Evolutionary conservation across 2,329 filamentous ascomycete species (phyloP).

Genomic region (Cryphonectria carpinicola): DNA sequence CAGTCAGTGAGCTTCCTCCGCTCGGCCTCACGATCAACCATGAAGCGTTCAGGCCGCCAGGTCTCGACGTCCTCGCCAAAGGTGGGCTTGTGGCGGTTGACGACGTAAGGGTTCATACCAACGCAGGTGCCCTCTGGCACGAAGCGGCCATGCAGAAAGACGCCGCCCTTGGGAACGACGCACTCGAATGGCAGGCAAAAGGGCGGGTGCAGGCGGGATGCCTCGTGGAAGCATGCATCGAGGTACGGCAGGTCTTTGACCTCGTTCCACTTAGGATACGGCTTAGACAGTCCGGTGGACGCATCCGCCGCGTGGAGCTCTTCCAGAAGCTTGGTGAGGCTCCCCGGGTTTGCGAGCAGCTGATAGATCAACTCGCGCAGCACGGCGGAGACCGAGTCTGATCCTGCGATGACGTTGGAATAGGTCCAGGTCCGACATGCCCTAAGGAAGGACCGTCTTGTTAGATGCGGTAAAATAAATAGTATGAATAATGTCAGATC

Average conservation of each 20-base stretch:
- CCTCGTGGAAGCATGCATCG: slow-evolving; percentile 28
- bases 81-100: slow-evolving; percentile 60
- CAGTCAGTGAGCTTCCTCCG: slow-evolving; percentile 13
- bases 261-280: slow-evolving; percentile 37
- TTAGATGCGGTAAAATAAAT: slow-evolving; percentile 26
- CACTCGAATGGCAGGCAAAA: slow-evolving; percentile 34
- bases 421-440: slow-evolving; percentile 8
- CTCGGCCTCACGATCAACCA: slow-evolving; percentile 26
- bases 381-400: slow-evolving; percentile 37
- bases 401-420: slow-evolving; percentile 36
- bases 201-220: slow-evolving; percentile 29
- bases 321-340: slow-evolving; percentile 32
- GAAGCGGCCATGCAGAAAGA: slow-evolving; percentile 54
- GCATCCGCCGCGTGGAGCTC: slow-evolving; percentile 36
- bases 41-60: slow-evolving; percentile 55
- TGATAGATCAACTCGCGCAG: slow-evolving; percentile 37
- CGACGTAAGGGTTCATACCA: slow-evolving; percentile 55
- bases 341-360: slow-evolving; percentile 35
- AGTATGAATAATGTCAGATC: not conserved
- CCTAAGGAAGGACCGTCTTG: not conserved
- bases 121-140: slow-evolving; percentile 55
- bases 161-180: slow-evolving; percentile 32
- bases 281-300: slow-evolving; percentile 29
- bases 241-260: slow-evolving; percentile 36
- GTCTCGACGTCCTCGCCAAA: slow-evolving; percentile 60